A percentile compares a stretch with the other conserved stretches of the same genome.
phyloP scores from a whole-genome alignment of 2,329 filamentous ascomycete species.

The Xylaria sp. region DNA sequence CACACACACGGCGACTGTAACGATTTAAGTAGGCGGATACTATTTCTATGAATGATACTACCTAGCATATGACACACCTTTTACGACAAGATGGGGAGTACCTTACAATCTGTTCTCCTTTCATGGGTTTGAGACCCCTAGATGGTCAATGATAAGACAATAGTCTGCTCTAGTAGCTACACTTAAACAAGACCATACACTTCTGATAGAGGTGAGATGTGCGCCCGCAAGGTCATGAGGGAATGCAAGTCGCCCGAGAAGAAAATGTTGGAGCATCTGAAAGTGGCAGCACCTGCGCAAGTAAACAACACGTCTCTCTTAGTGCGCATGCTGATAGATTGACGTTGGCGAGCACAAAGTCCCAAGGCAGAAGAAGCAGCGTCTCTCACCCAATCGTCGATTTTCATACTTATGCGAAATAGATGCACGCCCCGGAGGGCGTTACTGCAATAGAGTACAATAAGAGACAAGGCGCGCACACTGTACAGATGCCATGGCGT shows the following conservation, averaged over 20 bases:
- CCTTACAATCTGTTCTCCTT: neutral
- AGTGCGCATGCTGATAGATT: constrained; percentile 1
- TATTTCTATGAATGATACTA: neutral
- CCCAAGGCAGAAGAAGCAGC: neutral
- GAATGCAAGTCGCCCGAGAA: neutral
- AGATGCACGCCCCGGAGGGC: constrained; percentile 7
- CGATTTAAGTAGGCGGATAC: no score
- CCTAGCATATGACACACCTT: neutral
- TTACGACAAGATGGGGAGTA: neutral
- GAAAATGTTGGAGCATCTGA: neutral
- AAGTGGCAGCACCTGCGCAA: neutral
- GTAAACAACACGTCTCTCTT: constrained; percentile 5
- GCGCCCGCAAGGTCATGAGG: neutral
- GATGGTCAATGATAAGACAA: neutral
- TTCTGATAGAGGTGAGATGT: neutral
- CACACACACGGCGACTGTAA: no score
- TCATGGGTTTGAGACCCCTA: neutral
- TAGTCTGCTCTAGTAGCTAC: neutral
- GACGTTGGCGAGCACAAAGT: constrained; percentile 5
- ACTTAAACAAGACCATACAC: neutral
- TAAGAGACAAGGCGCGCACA: constrained; percentile 15
- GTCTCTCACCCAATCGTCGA: neutral
- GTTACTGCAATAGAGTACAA: constrained; percentile 9
- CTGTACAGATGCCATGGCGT: constrained; percentile 16
- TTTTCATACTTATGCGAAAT: neutral